A percentile compares a stretch with the other conserved stretches of the same genome.
phyloP scores from a whole-genome alignment of 2,329 filamentous ascomycete genomes.

The Cordyceps tenuipes region DNA sequence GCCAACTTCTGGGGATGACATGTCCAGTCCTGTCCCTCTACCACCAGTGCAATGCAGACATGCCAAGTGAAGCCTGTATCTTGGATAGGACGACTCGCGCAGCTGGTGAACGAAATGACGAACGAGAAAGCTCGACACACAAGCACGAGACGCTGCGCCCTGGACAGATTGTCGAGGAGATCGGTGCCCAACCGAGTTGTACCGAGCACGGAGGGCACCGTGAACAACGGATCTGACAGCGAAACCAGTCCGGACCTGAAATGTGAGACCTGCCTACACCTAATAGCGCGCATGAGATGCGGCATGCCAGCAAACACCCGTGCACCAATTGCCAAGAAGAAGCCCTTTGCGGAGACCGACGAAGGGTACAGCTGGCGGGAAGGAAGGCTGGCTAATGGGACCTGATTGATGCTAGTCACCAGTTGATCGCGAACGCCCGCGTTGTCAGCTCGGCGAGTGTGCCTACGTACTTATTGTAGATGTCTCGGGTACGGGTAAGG shows the following conservation, averaged over 20 bases:
- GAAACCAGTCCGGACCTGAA: not conserved
- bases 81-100: not conserved
- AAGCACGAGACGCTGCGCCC: not conserved
- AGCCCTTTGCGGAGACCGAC: not conserved
- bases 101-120: not conserved
- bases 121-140: not conserved
- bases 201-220: not conserved
- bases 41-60: not conserved
- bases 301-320: slow-evolving; percentile 1
- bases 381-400: not conserved
- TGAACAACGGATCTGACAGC: not conserved
- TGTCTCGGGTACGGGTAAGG: too few species aligned
- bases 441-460: too few species aligned
- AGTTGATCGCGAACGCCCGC: not conserved
- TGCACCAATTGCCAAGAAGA: not conserved
- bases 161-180: not conserved
- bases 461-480: too few species aligned
- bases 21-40: too few species aligned
- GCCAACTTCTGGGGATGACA: too few species aligned
- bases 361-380: too few species aligned
- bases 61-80: not conserved
- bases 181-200: not conserved
- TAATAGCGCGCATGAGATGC: not conserved
- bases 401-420: not conserved
- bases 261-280: not conserved